phyloP scores from a whole-genome alignment of 2,329 filamentous ascomycete genomes.

The Diaporthe longicolla region DNA sequence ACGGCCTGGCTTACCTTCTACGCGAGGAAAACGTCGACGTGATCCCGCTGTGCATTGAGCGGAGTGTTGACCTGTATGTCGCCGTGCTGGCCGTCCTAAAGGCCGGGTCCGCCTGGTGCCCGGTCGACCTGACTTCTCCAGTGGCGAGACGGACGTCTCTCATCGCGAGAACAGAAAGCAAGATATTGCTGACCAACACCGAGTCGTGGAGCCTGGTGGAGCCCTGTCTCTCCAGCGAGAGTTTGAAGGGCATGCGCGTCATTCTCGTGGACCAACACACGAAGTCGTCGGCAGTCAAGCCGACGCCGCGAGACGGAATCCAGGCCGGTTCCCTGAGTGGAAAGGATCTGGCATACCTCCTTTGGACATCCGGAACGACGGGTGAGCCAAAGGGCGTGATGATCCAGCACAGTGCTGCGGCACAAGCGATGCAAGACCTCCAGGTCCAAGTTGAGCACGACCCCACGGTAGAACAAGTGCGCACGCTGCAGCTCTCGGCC shows the following conservation, averaged over 20 bases:
- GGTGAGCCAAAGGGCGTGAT: constrained; percentile 53
- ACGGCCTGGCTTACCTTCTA: constrained; percentile 51
- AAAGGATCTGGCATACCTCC: constrained; percentile 50
- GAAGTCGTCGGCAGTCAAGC: constrained; percentile 10
- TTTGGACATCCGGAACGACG: constrained; percentile 53
- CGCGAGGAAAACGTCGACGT: constrained; percentile 46
- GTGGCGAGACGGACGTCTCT: constrained; percentile 55
- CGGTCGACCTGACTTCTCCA: constrained; percentile 56
- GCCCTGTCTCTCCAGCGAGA: constrained; percentile 46
- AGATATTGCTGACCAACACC: constrained; percentile 49
- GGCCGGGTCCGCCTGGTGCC: constrained; percentile 57
- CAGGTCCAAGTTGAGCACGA: constrained; percentile 53
- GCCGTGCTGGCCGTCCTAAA: constrained; percentile 59
- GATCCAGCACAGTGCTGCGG: constrained; percentile 52
- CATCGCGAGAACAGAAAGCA: constrained; percentile 52
- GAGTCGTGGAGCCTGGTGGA: constrained; percentile 44
- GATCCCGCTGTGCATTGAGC: constrained; percentile 56
- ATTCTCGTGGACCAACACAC: constrained; percentile 50
- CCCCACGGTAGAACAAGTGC: constrained; percentile 39
- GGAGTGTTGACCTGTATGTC: constrained; percentile 54
- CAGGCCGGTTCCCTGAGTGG: constrained; percentile 1
- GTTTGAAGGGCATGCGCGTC: constrained; percentile 48
- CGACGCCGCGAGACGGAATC: constrained; percentile 36
- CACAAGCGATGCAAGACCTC: constrained; percentile 54
- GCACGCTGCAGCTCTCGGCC: constrained; percentile 33